Evolutionary conservation across 2,329 filamentous ascomycete genomes (phyloP).

Genomic region (Zarea fungicola): DNA sequence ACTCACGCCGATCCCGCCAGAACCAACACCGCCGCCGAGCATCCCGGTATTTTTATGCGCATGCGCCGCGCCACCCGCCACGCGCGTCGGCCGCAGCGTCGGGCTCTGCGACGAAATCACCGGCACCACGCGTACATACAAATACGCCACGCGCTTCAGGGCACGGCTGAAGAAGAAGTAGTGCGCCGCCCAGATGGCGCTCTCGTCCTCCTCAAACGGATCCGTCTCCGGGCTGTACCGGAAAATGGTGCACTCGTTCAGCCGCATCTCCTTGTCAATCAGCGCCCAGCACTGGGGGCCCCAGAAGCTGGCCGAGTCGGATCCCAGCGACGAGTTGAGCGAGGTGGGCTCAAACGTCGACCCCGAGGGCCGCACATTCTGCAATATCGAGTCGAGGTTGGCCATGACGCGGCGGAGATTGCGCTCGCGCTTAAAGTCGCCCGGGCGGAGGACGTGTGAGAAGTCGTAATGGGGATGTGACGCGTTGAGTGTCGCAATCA

Average conservation of each 20-base stretch:
- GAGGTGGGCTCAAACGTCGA: constrained; percentile 38
- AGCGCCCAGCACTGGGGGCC: constrained; percentile 86
- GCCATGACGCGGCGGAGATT: constrained; percentile 78
- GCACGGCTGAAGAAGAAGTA: constrained; percentile 98
- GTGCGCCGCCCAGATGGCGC: constrained; percentile 89
- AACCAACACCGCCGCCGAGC: constrained; percentile 13
- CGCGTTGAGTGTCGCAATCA: constrained; percentile 94
- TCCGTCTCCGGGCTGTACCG: constrained; percentile 86
- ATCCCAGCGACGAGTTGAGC: constrained; percentile 35
- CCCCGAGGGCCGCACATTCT: constrained; percentile 71
- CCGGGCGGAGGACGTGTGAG: constrained; percentile 80
- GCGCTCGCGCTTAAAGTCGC: constrained; percentile 83
- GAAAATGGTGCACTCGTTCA: constrained; percentile 85
- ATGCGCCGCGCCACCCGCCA: constrained; percentile 25
- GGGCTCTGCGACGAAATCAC: constrained; percentile 63
- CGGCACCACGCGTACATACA: constrained; percentile 86
- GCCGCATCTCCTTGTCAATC: constrained; percentile 90
- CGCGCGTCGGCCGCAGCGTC: constrained; percentile 31
- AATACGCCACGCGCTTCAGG: constrained; percentile 86
- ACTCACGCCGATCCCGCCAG: constrained; percentile 10
- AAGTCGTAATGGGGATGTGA: constrained; percentile 93
- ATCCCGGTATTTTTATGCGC: constrained; percentile 3
- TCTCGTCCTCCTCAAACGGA: constrained; percentile 86
- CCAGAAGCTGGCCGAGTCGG: constrained; percentile 62
- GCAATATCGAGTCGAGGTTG: constrained; percentile 79